Base-by-base conservation (phyloP, 1,139 yeast species). In the Zygotorulaspora mrakii region DNA sequence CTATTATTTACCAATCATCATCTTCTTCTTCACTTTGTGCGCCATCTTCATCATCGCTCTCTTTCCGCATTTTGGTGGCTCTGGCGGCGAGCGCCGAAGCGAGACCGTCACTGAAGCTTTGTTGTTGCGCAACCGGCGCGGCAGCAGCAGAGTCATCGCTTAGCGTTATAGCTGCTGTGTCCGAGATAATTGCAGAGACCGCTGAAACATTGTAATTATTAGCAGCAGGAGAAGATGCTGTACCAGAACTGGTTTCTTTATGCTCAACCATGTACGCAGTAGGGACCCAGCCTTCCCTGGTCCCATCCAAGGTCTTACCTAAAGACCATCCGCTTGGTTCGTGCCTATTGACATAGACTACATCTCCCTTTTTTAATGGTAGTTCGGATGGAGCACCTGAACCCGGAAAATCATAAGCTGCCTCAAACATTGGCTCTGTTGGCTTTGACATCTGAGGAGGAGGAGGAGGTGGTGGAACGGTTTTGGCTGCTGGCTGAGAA, bases 241-340 rank as follows among this genome's bases (percentile, higher is more conserved):
- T 12, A 6, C 17, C 13, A 10, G 42, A 17, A 10, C 17, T 16
- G 74, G 72, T 10, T 62, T 73, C 61, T 76, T 44, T 43, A 39
- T 49, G 76, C 54, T 82, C 84, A 40, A 77, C 80, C 55, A 91
- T 77, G 60, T 89, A 94, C 14, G 94, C 85, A 22, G 94, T 82
- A 9, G 99, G 99, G 8, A 94, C 91, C 98, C 98, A 94, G 3
- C 98, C 99, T 63, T 89, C 95, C 42, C 70, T 76, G 1, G 81
- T 60, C 33, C 84, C 91, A 54, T 84, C 89, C 46, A 82, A 64
- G 14, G 78, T 71, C 61, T 83, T 85, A 4, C 88, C 96, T 46
- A 91, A 70, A 50, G 95, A 89, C 97, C 97, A 89, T 2, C 96
- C 97, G 55, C 86, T 86, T 24, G 77, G 75, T 48, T 80, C 85